Percentiles rank a stretch among this genome's conserved stretches.
Evolutionary conservation across 176 grass and related monocot genomes (phyloP).

Genomic region (Thalia dealbata): DNA sequence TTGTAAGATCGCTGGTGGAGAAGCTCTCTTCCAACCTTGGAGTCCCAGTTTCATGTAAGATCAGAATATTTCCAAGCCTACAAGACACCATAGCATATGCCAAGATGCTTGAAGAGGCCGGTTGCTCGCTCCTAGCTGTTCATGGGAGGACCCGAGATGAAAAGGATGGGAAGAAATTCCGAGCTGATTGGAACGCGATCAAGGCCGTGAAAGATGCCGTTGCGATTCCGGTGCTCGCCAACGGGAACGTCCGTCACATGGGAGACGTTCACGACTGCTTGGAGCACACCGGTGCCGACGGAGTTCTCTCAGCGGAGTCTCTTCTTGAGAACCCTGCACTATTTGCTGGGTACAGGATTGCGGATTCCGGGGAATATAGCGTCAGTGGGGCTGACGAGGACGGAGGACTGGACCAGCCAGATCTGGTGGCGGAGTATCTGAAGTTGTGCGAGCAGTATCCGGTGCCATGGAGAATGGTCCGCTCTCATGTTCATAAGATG

Average conservation of each 20-base stretch:
- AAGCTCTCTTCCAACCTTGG: slow-evolving; percentile 59
- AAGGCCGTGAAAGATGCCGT: slow-evolving; percentile 79
- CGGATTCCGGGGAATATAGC: slow-evolving; percentile 55
- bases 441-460: slow-evolving; percentile 82
- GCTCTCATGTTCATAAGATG: slow-evolving; percentile 93
- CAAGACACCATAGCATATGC: slow-evolving; percentile 85
- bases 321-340: slow-evolving; percentile 89
- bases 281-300: slow-evolving; percentile 70
- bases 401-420: slow-evolving; percentile 49
- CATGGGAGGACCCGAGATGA: slow-evolving; percentile 91
- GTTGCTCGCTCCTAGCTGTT: slow-evolving; percentile 82
- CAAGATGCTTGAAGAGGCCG: slow-evolving; percentile 92
- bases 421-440: slow-evolving; percentile 75
- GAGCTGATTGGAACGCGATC: slow-evolving; percentile 77
- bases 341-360: slow-evolving; percentile 67
- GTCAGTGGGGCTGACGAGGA: slow-evolving; percentile 21
- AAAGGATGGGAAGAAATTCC: slow-evolving; percentile 85
- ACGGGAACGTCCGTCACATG: slow-evolving; percentile 89
- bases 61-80: slow-evolving; percentile 67
- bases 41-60: slow-evolving; percentile 84
- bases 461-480: slow-evolving; percentile 92
- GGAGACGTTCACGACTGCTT: slow-evolving; percentile 65
- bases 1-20: slow-evolving; percentile 71
- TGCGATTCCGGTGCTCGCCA: slow-evolving; percentile 83
- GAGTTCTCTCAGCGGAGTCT: slow-evolving; percentile 89